Percentiles rank a stretch among this genome's conserved stretches.
phyloP scores from a whole-genome alignment of 495 filamentous ascomycete genomes.

The Ramalina peruviana region DNA sequence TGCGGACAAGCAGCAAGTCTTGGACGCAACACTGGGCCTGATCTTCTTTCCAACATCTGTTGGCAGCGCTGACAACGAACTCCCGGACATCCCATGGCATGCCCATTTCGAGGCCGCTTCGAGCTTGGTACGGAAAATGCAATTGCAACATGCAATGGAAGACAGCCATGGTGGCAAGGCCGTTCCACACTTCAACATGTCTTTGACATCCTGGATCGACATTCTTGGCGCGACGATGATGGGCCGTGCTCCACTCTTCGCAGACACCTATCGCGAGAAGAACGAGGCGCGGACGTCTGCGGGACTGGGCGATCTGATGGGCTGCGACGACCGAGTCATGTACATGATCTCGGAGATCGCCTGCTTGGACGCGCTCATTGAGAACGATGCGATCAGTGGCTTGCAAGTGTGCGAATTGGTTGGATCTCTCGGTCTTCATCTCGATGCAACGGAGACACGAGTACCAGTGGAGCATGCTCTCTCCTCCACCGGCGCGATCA shows the following conservation, averaged over 20 bases:
- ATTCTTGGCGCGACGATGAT: constrained; percentile 91
- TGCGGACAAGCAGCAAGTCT: constrained; percentile 68
- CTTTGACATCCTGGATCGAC: constrained; percentile 88
- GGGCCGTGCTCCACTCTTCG: constrained; percentile 70
- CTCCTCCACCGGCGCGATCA: constrained; percentile 54
- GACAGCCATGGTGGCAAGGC: constrained; percentile 36
- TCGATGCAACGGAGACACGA: constrained; percentile 60
- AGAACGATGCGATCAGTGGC: constrained; percentile 61
- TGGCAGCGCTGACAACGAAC: constrained; percentile 66
- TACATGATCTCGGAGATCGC: constrained; percentile 96
- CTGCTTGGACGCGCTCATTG: constrained; percentile 81
- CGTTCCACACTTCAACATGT: constrained; percentile 88
- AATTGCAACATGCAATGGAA: constrained; percentile 55
- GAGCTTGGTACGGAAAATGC: constrained; percentile 68
- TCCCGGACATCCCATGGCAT: constrained; percentile 93
- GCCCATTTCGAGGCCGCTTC: constrained; percentile 89
- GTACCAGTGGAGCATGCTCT: constrained; percentile 38
- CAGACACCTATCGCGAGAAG: constrained; percentile 84
- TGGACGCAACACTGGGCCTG: constrained; percentile 90
- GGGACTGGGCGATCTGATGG: constrained; percentile 87
- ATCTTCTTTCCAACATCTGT: constrained; percentile 96
- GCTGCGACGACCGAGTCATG: constrained; percentile 95
- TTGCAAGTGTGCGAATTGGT: constrained; percentile 77
- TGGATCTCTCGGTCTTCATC: constrained; percentile 61
- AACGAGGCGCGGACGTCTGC: constrained; percentile 57